Base-by-base conservation (phyloP, 106 monocot genomes). In the Phalaenopsis equestris region DNA sequence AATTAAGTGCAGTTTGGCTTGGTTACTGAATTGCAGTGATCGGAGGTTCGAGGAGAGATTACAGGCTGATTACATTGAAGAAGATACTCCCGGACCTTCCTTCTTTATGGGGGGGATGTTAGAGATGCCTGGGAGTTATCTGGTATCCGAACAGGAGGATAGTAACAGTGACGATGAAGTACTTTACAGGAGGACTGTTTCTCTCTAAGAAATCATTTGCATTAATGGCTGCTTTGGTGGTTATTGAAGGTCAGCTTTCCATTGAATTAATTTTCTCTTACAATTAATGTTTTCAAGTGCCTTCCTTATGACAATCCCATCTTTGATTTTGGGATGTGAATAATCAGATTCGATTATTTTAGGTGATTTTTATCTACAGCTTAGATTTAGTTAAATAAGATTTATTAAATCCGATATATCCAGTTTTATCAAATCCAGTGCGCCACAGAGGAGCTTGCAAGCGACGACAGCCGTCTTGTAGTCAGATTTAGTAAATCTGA, bases 11-110 rank as follows among this genome's bases (percentile, higher is more conserved):
- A 92, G 90, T 21, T 78, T 98, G 21, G 89, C 82, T 72, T 98
- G 92, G 97, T 82, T 98, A 39, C 85, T 98, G 74, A 98, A 94
- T 82, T 98, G 97, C 73, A 88, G 88, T 0, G 94, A 94, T 83
- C 81, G 80, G 67, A 92, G 90, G 55, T 94, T 98, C 72, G 84
- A 88, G 78, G 94, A 94, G 82, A 87, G 97, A 72, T 86, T 98
- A 94, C 79, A 68, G 19, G 93, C 90, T 39, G 92, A 92, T 57
- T 94, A 90, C 61, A 90, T 98, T 57, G 92, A 90, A 55, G 87
- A 82, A 19, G 95, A 95, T 76, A 79, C 68, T 9, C 41, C 37
- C 15, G 90, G 90, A n/a, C 87, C 90, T 80, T 85, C 78, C 18
- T 90, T 90, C 79, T 8, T 83, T 19, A 90, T 87, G 85, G 90